Percentiles rank a stretch among this genome's conserved stretches.
phyloP scores from a whole-genome alignment of 2,329 filamentous ascomycete genomes.

The Colletotrichum cordylinicola region DNA sequence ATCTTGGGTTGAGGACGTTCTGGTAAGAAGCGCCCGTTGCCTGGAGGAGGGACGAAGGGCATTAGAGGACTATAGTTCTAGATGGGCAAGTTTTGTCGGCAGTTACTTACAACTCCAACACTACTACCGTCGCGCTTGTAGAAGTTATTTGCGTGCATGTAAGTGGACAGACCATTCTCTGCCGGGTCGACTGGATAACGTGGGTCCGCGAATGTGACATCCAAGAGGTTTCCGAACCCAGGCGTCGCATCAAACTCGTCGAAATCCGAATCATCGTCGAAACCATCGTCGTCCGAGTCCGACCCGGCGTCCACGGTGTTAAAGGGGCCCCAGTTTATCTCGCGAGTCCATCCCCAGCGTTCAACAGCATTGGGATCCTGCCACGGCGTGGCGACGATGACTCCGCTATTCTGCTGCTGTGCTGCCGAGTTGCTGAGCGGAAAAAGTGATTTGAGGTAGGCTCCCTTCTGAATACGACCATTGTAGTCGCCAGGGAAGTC shows the following conservation, averaged over 20 bases:
- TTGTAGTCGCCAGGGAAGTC: neutral
- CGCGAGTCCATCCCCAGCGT: neutral
- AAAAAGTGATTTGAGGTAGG: neutral
- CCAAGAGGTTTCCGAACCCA: neutral
- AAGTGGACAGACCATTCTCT: neutral
- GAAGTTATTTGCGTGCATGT: neutral
- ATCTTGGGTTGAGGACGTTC: neutral
- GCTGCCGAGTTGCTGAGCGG: neutral
- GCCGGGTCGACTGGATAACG: neutral
- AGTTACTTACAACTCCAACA: neutral
- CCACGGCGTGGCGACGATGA: neutral
- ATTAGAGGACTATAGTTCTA: neutral
- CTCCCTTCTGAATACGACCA: neutral
- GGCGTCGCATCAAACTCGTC: neutral
- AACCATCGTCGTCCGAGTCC: neutral
- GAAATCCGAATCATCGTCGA: neutral
- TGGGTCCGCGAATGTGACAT: neutral
- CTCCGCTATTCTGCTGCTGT: neutral
- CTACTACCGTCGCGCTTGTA: neutral
- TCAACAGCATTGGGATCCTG: neutral
- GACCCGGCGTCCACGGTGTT: neutral
- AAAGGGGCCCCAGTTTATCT: neutral
- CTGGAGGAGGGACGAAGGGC: neutral
- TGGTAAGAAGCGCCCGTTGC: neutral
- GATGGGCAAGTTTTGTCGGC: neutral